Conservation (phyloP, 1,284 basidiomycete species). For the Marasmius fiardii region DNA sequence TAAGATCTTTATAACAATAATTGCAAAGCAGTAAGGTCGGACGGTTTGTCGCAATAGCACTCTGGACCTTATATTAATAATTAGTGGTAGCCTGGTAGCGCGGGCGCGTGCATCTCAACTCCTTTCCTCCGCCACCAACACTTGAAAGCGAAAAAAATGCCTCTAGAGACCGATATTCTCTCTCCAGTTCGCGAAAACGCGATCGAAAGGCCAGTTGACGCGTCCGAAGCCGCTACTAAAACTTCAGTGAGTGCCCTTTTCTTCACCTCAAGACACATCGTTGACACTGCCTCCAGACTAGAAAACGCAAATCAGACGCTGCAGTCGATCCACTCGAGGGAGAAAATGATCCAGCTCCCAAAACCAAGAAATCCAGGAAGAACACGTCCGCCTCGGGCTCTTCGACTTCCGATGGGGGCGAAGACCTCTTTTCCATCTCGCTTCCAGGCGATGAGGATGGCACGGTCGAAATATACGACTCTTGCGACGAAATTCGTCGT, state of each 20-base stretch:
- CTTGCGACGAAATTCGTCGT: constrained; percentile 16
- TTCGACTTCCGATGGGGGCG: not conserved
- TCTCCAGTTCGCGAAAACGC: too few relatives aligned
- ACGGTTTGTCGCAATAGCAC: too few relatives aligned
- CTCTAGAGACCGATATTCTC: too few relatives aligned
- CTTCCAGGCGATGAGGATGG: constrained; percentile 14
- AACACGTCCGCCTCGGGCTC: too few relatives aligned
- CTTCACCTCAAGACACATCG: not conserved
- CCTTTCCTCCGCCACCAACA: too few relatives aligned
- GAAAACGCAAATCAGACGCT: not conserved
- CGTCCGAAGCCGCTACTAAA: not conserved
- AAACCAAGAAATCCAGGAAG: not conserved
- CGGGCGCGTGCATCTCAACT: too few relatives aligned
- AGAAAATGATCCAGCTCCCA: not conserved
- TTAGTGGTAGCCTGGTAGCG: too few relatives aligned
- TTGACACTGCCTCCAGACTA: not conserved
- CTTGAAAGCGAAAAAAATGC: too few relatives aligned
- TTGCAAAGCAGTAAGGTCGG: too few relatives aligned
- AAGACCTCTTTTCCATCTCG: constrained; percentile 15
- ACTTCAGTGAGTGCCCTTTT: not conserved
- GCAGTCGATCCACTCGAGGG: not conserved
- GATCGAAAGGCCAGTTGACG: not conserved
- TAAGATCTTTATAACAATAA: too few relatives aligned
- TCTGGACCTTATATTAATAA: too few relatives aligned
- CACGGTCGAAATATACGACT: constrained; percentile 15